These are phyloP conservation scores for Termitomyces sp. DNA, from an alignment of 768 basidiomycete genomes.

Conservation along the genomic window DNA sequence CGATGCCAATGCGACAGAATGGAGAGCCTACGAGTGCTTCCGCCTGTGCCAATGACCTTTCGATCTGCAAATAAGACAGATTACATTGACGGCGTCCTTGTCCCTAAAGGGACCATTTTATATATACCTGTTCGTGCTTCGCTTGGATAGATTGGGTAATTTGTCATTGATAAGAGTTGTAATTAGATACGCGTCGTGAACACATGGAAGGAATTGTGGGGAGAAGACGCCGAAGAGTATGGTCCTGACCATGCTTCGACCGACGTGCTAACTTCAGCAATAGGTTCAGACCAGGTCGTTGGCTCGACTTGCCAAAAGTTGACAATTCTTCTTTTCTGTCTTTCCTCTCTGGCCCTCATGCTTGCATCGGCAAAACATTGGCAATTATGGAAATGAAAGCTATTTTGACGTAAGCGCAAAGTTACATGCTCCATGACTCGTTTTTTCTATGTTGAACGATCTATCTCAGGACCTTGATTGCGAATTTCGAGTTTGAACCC, in stretches of 20 bases:
- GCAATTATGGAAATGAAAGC: slow-evolving; percentile 39
- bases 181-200: slow-evolving; percentile 43
- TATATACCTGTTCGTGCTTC: slow-evolving; percentile 30
- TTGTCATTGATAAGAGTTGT: background rate
- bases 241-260: slow-evolving; percentile 1
- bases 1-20: slow-evolving; percentile 22
- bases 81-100: slow-evolving; percentile 36
- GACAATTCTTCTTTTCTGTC: slow-evolving; percentile 30
- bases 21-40: slow-evolving; percentile 37
- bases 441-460: background rate
- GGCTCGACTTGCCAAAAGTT: slow-evolving; percentile 32
- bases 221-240: slow-evolving; percentile 44
- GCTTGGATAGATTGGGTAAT: background rate
- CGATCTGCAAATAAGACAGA: slow-evolving; percentile 31
- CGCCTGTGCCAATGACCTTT: slow-evolving; percentile 35
- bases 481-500: slow-evolving; percentile 39
- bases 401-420: slow-evolving; percentile 24
- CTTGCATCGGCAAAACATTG: slow-evolving; percentile 40
- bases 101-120: slow-evolving; percentile 40
- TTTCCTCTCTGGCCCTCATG: slow-evolving; percentile 36
- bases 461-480: slow-evolving; percentile 26
- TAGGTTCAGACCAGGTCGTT: slow-evolving; percentile 42
- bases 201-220: slow-evolving; percentile 44
- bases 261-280: background rate
- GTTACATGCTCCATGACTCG: background rate